These are phyloP conservation scores for Tricholomella constricta DNA, from an alignment of 768 basidiomycete genomes.

Conservation along the genomic window DNA sequence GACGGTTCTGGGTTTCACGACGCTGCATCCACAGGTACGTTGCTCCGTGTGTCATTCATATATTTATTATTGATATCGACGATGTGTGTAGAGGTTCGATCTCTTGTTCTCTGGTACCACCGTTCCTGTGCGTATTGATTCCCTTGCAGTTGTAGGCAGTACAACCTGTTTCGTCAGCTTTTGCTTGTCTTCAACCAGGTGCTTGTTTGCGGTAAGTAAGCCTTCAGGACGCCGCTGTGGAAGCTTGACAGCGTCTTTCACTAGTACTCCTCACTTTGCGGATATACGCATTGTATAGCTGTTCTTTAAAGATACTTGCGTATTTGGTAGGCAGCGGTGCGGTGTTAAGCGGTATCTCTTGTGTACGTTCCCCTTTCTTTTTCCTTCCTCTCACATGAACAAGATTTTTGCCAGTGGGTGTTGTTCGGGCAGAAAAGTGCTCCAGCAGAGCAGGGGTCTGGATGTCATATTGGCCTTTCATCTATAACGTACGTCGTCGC, in stretches of 20 bases:
- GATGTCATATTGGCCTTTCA: conserved; percentile 38
- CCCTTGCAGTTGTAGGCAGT: conserved; percentile 39
- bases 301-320: conserved; percentile 38
- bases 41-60: background rate
- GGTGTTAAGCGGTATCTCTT: conserved; percentile 31
- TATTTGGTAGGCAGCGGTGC: conserved; percentile 35
- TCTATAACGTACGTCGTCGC: conserved; percentile 28
- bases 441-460: conserved; percentile 23
- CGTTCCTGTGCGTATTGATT: background rate
- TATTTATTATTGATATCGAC: conserved; percentile 1
- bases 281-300: conserved; percentile 50
- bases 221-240: background rate
- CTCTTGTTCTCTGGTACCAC: background rate
- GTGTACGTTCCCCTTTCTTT: conserved; percentile 31
- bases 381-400: background rate
- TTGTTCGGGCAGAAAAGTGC: conserved; percentile 40
- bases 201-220: conserved; percentile 44
- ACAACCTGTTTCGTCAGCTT: conserved; percentile 41
- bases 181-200: conserved; percentile 46
- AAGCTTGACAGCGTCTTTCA: background rate
- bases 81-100: conserved; percentile 16
- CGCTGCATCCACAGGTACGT: conserved; percentile 26
- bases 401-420: conserved; percentile 37
- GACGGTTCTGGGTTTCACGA: conserved; percentile 30
- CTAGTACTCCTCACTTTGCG: conserved; percentile 48